A percentile compares a stretch with the other conserved stretches of the same genome.
Evolutionary conservation across 148 eudicot species (phyloP).

Genomic region (Amaranthus cruentus): DNA sequence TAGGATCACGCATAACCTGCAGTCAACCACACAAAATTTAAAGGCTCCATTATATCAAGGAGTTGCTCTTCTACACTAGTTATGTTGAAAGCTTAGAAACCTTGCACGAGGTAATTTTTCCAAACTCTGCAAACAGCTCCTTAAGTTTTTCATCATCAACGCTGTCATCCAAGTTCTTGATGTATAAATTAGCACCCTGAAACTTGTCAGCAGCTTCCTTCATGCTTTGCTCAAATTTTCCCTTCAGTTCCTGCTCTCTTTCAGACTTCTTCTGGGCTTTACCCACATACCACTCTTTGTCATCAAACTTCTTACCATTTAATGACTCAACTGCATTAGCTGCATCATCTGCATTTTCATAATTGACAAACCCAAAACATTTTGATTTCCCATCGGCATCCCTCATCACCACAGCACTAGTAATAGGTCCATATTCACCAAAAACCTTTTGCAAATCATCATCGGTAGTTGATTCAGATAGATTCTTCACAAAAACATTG

Average conservation of each 20-base stretch:
- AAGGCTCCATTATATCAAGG: neutral
- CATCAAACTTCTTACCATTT: slow-evolving; percentile 38
- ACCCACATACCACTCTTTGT: slow-evolving; percentile 44
- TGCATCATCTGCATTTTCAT: slow-evolving; percentile 40
- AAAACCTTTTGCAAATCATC: slow-evolving; percentile 34
- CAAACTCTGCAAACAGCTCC: slow-evolving; percentile 67
- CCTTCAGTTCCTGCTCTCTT: slow-evolving; percentile 39
- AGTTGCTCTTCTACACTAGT: neutral
- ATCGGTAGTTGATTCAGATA: slow-evolving; percentile 31
- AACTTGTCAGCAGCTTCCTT: slow-evolving; percentile 37
- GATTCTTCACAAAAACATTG: slow-evolving; percentile 43
- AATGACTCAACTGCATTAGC: slow-evolving; percentile 36
- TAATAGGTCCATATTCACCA: slow-evolving; percentile 38
- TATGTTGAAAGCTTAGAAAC: slow-evolving; percentile 23
- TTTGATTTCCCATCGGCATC: slow-evolving; percentile 40
- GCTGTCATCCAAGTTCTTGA: slow-evolving; percentile 61
- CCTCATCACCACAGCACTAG: slow-evolving; percentile 40
- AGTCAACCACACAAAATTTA: neutral
- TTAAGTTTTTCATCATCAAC: slow-evolving; percentile 81
- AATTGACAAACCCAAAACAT: slow-evolving; percentile 49
- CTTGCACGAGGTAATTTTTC: slow-evolving; percentile 77
- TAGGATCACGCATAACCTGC: slow-evolving; percentile 85
- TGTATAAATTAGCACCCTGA: slow-evolving; percentile 36
- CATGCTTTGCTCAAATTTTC: slow-evolving; percentile 32
- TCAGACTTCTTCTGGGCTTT: slow-evolving; percentile 44